A percentile compares a stretch with the other conserved stretches of the same genome.
phyloP scores from a whole-genome alignment of 2,329 filamentous ascomycete genomes.

The Dactylellina cionopaga region DNA sequence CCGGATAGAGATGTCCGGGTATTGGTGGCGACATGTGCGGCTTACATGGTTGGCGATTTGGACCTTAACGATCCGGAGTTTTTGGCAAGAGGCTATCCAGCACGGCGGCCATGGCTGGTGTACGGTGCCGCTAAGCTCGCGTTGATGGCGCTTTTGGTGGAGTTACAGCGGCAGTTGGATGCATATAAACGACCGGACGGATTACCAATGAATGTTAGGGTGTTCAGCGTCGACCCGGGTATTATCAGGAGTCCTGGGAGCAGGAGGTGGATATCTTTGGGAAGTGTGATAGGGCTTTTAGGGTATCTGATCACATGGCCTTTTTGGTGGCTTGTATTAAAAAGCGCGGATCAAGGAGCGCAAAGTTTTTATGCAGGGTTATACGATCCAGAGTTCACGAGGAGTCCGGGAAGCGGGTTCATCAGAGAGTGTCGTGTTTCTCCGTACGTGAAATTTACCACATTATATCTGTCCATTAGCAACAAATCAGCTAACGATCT shows the following conservation, averaged over 20 bases:
- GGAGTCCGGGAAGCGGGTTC: constrained; percentile 73
- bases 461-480: constrained; percentile 59
- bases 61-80: constrained; percentile 61
- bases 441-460: constrained; percentile 46
- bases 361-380: constrained; percentile 86
- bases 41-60: constrained; percentile 80
- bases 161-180: constrained; percentile 92
- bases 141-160: constrained; percentile 85
- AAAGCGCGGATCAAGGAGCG: constrained; percentile 82
- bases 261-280: constrained; percentile 84
- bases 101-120: constrained; percentile 62
- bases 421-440: constrained; percentile 82
- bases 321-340: constrained; percentile 86
- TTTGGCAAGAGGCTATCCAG: constrained; percentile 63
- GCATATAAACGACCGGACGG: constrained; percentile 84
- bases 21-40: constrained; percentile 84
- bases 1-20: constrained; percentile 92
- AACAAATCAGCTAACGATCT: not conserved
- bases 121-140: constrained; percentile 67
- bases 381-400: constrained; percentile 79
- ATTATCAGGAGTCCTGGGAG: constrained; percentile 85
- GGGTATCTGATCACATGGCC: constrained; percentile 82
- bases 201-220: constrained; percentile 80
- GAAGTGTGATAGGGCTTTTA: constrained; percentile 80
- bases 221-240: constrained; percentile 88